Evolutionary conservation across 2,329 filamentous ascomycete species (phyloP), one percentile per base, ranked within the genome.

Genomic region (Diaporthe caulivora): DNA sequence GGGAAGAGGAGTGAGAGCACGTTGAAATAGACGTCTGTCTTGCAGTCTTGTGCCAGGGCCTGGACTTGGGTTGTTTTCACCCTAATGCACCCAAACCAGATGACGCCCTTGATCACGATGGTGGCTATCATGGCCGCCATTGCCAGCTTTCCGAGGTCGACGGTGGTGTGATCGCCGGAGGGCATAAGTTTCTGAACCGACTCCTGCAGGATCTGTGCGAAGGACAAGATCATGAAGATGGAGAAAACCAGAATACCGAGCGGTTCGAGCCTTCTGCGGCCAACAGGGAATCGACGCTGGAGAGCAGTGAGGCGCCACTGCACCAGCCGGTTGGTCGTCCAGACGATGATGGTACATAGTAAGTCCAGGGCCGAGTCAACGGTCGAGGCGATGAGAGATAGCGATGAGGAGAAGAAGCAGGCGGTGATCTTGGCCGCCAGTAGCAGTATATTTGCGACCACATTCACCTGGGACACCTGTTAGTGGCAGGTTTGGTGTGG

Each of bases 31-130:
- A 92, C 89, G 75, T 92, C 90, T 0, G 88, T 90, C 79, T 91
- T 90, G 80, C 90, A 91, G 77, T 92, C 90, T 78, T 91, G 89
- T 0, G 87, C 89, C 7, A 93, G 81, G 0, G 90, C 90, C 76
- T 91, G 89, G 0, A 92, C 90, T 77, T 91, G 90, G 0, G 90
- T 91, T 2, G 90, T 92, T 76, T 91, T 91, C 76, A 92, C 87
- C 4, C 85, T 83, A 2, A 87, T 84, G 77, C 90, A 92, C 55
- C 88, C 89, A 21, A 92, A 80, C 83, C 90, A 89, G 70, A 91
- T 91, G 11, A 87, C 84, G 2, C 89, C 89, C 78, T 92, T 92
- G 62, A 92, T 81, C 1, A 89, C 83, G 21, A 91, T 85, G 0
- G 89, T 92, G 4, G 84, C 86, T 0, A 85, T 84, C 84, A 92